Evolutionary conservation across 2,329 filamentous ascomycete genomes (phyloP).

Genomic region (Phaeoacremonium minimum): DNA sequence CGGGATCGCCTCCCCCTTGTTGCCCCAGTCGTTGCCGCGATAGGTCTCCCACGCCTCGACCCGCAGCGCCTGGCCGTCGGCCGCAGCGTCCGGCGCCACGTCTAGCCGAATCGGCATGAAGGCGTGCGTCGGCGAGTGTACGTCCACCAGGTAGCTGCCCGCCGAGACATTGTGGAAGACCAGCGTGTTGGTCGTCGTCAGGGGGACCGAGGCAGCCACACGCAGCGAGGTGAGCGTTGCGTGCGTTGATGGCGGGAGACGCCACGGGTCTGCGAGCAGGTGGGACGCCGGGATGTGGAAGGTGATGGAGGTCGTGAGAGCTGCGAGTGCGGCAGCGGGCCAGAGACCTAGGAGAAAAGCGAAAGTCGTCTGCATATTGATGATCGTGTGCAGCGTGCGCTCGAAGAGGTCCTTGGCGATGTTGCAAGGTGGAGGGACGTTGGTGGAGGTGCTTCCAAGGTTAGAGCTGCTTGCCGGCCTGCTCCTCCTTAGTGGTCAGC

Average conservation of each 20-base stretch:
- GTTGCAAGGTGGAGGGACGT: too few relatives aligned
- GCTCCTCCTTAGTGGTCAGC: too few relatives aligned
- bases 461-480: too few relatives aligned
- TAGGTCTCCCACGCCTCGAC: slow-evolving; percentile 79
- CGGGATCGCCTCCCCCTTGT: slow-evolving; percentile 64
- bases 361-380: slow-evolving; percentile 26
- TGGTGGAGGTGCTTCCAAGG: too few relatives aligned
- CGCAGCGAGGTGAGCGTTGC: slow-evolving; percentile 49
- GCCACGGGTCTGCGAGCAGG: slow-evolving; percentile 39
- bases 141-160: slow-evolving; percentile 77
- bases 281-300: slow-evolving; percentile 35
- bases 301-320: slow-evolving; percentile 34
- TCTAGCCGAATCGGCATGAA: slow-evolving; percentile 83
- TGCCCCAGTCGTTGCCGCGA: slow-evolving; percentile 84
- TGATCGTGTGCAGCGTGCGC: too few relatives aligned
- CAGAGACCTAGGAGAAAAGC: slow-evolving; percentile 27
- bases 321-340: slow-evolving; percentile 20
- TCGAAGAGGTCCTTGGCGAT: too few relatives aligned
- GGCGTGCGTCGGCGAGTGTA: slow-evolving; percentile 68
- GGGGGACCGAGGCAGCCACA: slow-evolving; percentile 45
- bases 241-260: slow-evolving; percentile 62
- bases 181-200: slow-evolving; percentile 68
- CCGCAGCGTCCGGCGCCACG: slow-evolving; percentile 38
- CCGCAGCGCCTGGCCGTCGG: slow-evolving; percentile 29
- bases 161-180: slow-evolving; percentile 67